Percentiles rank a stretch among this genome's conserved stretches.
Conservation (phyloP, 371 early-diverging fungal genomes). For the Mycotypha africana region DNA sequence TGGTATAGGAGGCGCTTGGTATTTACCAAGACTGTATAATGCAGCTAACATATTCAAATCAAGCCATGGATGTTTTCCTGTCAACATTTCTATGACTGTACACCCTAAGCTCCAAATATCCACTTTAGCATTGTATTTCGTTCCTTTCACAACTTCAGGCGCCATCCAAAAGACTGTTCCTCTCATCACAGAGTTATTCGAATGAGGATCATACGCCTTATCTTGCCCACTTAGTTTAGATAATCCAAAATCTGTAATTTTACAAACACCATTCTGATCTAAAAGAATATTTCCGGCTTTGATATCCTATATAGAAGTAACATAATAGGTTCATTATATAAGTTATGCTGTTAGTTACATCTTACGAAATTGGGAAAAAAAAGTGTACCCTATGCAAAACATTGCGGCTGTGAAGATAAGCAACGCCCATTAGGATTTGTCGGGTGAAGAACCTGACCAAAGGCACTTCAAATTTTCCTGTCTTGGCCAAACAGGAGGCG, state of each 20-base stretch:
- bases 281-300: constrained; percentile 93
- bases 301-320: constrained; percentile 67
- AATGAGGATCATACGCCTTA: constrained; percentile 45
- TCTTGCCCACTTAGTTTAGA: constrained; percentile 76
- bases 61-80: constrained; percentile 89
- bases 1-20: constrained; percentile 79
- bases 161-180: constrained; percentile 90
- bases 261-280: constrained; percentile 84
- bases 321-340: too few relatives aligned
- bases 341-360: too few relatives aligned
- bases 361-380: too few relatives aligned
- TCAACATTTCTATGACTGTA: constrained; percentile 95
- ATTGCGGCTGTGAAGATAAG: constrained; percentile 90
- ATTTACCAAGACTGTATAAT: constrained; percentile 78
- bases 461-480: constrained; percentile 80
- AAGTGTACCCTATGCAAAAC: constrained; percentile 90
- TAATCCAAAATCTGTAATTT: constrained; percentile 99
- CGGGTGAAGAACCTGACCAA: constrained; percentile 78
- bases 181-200: constrained; percentile 41
- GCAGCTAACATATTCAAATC: constrained; percentile 84
- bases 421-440: constrained; percentile 91
- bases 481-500: constrained; percentile 70
- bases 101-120: constrained; percentile 89
- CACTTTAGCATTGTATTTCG: constrained; percentile 73
- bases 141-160: constrained; percentile 84